phyloP scores from a whole-genome alignment of 306 rosid genomes.

The Luffa acutangula region DNA sequence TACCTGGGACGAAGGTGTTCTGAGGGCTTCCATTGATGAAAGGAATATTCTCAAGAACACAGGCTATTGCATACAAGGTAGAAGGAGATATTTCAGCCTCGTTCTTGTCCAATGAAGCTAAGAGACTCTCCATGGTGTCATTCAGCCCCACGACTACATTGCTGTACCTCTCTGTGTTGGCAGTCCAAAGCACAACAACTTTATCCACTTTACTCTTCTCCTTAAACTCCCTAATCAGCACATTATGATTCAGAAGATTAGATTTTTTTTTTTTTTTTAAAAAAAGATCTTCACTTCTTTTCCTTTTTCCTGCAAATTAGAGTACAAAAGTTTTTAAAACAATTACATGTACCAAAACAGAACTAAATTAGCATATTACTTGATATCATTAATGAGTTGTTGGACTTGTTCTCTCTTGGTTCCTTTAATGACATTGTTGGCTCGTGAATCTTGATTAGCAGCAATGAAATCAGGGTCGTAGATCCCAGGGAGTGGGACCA shows the following conservation, averaged over 20 bases:
- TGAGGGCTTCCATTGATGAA: slow-evolving; percentile 98
- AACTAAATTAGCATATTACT: slow-evolving; percentile 22
- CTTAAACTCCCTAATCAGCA: slow-evolving; percentile 61
- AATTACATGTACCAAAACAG: neutral
- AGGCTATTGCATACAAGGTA: slow-evolving; percentile 76
- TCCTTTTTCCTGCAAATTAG: neutral
- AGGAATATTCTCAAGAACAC: slow-evolving; percentile 70
- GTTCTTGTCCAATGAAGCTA: slow-evolving; percentile 64
- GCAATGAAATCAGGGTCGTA: slow-evolving; percentile 92
- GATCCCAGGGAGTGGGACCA: slow-evolving; percentile 96
- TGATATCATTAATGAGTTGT: slow-evolving; percentile 64
- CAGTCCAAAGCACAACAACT: slow-evolving; percentile 98
- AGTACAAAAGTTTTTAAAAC: neutral
- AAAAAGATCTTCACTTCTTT: neutral
- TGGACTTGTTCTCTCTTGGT: slow-evolving; percentile 78
- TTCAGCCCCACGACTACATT: slow-evolving; percentile 70
- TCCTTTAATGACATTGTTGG: slow-evolving; percentile 81
- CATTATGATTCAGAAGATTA: neutral
- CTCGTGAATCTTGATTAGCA: slow-evolving; percentile 85
- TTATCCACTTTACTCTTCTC: slow-evolving; percentile 69
- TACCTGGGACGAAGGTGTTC: slow-evolving; percentile 95
- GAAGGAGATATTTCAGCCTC: slow-evolving; percentile 97
- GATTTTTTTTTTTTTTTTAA: too few species aligned
- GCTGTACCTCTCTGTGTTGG: slow-evolving; percentile 96
- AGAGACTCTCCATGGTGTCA: slow-evolving; percentile 66